Conservation (phyloP, 116 monocot species). For the Dioscorea cayenensis region DNA sequence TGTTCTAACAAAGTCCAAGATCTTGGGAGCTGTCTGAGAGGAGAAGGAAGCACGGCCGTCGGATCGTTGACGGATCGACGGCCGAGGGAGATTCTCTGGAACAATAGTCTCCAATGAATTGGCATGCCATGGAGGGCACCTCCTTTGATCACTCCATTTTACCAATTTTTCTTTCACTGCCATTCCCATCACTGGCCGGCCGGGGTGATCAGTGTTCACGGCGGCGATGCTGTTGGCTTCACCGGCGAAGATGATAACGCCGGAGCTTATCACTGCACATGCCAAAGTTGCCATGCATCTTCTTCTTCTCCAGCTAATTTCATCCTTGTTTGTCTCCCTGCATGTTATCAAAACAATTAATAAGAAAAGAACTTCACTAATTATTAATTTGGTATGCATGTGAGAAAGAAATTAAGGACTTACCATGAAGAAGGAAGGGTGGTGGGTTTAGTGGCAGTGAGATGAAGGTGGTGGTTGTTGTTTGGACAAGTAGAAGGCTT, state of each 20-base stretch:
- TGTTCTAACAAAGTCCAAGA: background rate
- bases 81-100: slow-evolving; percentile 75
- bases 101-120: slow-evolving; percentile 56
- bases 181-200: background rate
- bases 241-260: slow-evolving; percentile 1
- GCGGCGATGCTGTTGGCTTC: background rate
- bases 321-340: background rate
- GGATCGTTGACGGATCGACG: slow-evolving; percentile 14
- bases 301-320: slow-evolving; percentile 20
- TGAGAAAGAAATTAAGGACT: background rate
- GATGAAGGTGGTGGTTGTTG: background rate
- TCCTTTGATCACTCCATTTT: slow-evolving; percentile 62
- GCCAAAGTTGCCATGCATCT: slow-evolving; percentile 34
- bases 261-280: slow-evolving; percentile 29
- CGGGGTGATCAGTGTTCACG: background rate
- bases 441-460: background rate
- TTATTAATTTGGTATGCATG: no score
- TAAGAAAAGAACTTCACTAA: no score
- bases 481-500: slow-evolving; percentile 12
- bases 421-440: slow-evolving; percentile 6
- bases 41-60: slow-evolving; percentile 7
- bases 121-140: slow-evolving; percentile 62
- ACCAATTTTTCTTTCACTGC: background rate
- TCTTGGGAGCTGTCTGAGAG: slow-evolving; percentile 10
- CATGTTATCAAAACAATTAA: no score